Evolutionary conservation across 768 basidiomycete genomes (phyloP), one percentile per base, ranked within the genome.

Genomic region (Suillus weaverae): DNA sequence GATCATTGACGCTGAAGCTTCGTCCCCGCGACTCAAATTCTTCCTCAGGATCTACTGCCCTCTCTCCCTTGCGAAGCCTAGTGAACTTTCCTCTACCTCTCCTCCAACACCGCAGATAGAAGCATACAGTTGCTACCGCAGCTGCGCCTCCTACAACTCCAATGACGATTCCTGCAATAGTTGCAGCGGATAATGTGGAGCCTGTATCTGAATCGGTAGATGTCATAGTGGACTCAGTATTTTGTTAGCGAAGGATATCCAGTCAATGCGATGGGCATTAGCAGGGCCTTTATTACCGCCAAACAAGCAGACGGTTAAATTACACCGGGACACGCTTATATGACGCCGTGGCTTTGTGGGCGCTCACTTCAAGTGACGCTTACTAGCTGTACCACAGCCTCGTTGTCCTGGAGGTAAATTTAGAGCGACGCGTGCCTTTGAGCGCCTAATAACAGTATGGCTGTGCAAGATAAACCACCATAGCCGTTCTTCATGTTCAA

Each of bases 101-200:
- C 18, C 70, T 68, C 10, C 36, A 57, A 26, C 59, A 26, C 35
- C 68, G 48, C 33, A 75, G 62, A 44, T 60, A 69, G 1, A 71
- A 10, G 33, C 62, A 32, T 46, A 70, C 64, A 3, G 3, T 35
- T 18, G 67, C 62, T 20, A 77, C 22, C 11, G 71, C 22, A 36
- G 54, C 36, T 41, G 55, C 55, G 1, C 63, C 76, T 3, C 71
- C 18, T 10, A 72, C 53, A 38, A 33, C 16, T 9, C 69, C 74
- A 11, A 77, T 26, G 26, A 69, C 48, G 56, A 77, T 74, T 43
- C 66, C 71, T 13, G 68, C 70, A 18, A 73, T 56, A 16, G 55
- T 26, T 2, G 43, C 53, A 0, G 70, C 2, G 30, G 72, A 64
- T 18, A 72, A 46, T 3, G 62, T 35, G 10, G 67, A 50, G 7